Evolutionary conservation across 495 filamentous ascomycete species (phyloP).

Genomic region (Friedmanniomyces endolithicus): DNA sequence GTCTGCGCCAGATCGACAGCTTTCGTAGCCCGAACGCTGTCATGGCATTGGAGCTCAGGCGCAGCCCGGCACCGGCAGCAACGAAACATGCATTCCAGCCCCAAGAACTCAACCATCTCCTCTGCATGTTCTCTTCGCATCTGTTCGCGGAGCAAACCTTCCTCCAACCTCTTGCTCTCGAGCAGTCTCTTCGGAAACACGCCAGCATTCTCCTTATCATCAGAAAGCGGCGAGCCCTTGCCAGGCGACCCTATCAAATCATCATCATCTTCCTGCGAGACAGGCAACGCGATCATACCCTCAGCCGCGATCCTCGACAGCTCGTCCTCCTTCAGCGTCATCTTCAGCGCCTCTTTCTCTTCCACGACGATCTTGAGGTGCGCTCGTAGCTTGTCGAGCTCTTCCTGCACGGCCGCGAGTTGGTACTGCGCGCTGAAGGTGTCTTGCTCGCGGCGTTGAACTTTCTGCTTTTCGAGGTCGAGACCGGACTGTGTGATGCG

Average conservation of each 20-base stretch:
- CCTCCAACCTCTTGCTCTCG: slow-evolving; percentile 44
- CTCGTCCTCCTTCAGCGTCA: slow-evolving; percentile 46
- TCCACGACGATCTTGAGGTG: slow-evolving; percentile 54
- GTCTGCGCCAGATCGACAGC: slow-evolving; percentile 7
- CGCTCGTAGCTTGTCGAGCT: slow-evolving; percentile 52
- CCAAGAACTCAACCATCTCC: slow-evolving; percentile 67
- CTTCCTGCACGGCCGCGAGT: slow-evolving; percentile 60
- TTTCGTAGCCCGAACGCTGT: neutral
- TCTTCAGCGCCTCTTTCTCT: slow-evolving; percentile 55
- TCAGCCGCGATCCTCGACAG: slow-evolving; percentile 51
- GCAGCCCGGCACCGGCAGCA: slow-evolving; percentile 54
- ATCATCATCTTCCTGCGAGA: slow-evolving; percentile 28
- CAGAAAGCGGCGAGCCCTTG: slow-evolving; percentile 20
- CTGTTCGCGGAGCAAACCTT: slow-evolving; percentile 53
- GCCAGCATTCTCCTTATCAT: slow-evolving; percentile 32
- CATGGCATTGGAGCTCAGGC: slow-evolving; percentile 35
- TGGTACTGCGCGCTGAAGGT: slow-evolving; percentile 62
- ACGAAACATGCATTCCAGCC: slow-evolving; percentile 65
- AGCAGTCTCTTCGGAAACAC: slow-evolving; percentile 17
- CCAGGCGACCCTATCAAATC: slow-evolving; percentile 27
- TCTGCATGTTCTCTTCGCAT: slow-evolving; percentile 53
- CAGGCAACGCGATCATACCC: slow-evolving; percentile 47
- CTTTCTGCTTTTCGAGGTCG: slow-evolving; percentile 35
- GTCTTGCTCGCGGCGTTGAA: slow-evolving; percentile 54
- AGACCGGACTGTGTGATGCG: slow-evolving; percentile 43